phyloP scores from a whole-genome alignment of 225 moss, liverwort and hornwort species.

The Polytrichum formosum region DNA sequence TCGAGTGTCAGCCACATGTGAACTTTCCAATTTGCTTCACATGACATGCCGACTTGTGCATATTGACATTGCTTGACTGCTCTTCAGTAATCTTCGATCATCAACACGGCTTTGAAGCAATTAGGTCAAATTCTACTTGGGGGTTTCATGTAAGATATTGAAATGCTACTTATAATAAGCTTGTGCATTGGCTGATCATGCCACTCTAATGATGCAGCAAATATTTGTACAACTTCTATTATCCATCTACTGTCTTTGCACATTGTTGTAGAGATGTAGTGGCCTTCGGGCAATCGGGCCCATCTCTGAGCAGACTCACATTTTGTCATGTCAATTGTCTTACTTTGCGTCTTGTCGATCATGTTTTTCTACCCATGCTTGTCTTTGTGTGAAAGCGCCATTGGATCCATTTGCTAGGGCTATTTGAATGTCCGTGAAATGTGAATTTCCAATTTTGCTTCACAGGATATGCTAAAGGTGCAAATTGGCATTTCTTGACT shows the following conservation, averaged over 20 bases:
- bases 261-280: neutral
- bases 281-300: too few relatives aligned
- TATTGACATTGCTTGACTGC: too few relatives aligned
- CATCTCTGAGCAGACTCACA: too few relatives aligned
- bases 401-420: neutral
- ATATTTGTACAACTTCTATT: neutral
- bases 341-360: too few relatives aligned
- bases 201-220: conserved; percentile 15
- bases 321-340: too few relatives aligned
- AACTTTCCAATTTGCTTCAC: neutral
- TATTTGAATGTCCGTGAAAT: neutral
- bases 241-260: neutral
- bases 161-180: conserved; percentile 69
- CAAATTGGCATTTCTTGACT: too few relatives aligned
- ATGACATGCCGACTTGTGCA: neutral
- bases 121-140: neutral
- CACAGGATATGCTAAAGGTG: neutral
- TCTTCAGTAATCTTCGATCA: too few relatives aligned
- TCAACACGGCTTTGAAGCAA: neutral
- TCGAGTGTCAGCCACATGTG: neutral
- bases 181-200: conserved; percentile 77
- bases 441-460: neutral
- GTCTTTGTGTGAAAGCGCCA: neutral
- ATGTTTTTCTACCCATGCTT: too few relatives aligned
- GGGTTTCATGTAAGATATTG: neutral